Base-by-base conservation (phyloP, 257 asterid species). In the Voacanga thouarsii region DNA sequence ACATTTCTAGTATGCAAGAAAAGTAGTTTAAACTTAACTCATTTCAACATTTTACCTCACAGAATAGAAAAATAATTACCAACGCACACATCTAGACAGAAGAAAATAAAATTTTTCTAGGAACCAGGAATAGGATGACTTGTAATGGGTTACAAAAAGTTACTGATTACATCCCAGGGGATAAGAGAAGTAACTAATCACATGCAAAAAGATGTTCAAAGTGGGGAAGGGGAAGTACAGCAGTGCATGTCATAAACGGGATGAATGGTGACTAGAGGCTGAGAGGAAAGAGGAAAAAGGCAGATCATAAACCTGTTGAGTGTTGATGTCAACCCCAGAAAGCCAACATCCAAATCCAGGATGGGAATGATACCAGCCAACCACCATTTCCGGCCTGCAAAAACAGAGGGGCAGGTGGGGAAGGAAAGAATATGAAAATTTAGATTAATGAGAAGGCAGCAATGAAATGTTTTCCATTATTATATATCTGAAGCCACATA, bases 301-400 rank as follows among this genome's bases (percentile, higher is more conserved):
- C 15, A 12, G 68, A 60, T 2, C 23, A 70, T 65, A 37, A 71
- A 95, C 98, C 97, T 95, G 99, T 83, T 94, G 97, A 73, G 97
- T 92, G 76, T 94, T 92, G 72, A 94, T 92, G 85, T 94, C 97
- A 74, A 92, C 97, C 26, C 99, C 99, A 75, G 96, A 94, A 75
- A 92, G 97, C 97, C 97, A 94, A 79, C 97, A 92, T 74, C 99
- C 99, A 77, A 94, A 94, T 45, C 99, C 97, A 69, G 99, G 99
- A 86, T 95, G 98, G 33, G 98, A 95, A 81, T 95, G 98, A 80
- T 93, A 95, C 99, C 97, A 95, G 65, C 98, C 99, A 67, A 91
- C 98, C 82, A 95, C 99, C 99, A 95, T 95, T 91, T 95, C 99
- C 59, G 98, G 98, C 76, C 97, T 91, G 93, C 56, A 67, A 86